Evolutionary conservation across 805 yeast species (phyloP).

Genomic region (Cyberlindnera bimundalis): DNA sequence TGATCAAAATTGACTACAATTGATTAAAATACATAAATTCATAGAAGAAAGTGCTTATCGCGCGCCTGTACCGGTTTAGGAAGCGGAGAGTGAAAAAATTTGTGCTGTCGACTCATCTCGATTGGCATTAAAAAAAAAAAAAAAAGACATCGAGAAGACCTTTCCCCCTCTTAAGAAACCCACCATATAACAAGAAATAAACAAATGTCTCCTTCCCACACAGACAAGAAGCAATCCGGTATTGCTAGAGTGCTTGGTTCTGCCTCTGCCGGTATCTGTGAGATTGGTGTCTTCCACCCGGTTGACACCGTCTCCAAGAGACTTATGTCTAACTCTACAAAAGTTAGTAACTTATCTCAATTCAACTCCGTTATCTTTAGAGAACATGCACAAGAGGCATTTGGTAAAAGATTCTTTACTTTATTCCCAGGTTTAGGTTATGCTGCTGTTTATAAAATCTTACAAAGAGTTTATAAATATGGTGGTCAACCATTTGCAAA

Average conservation of each 20-base stretch:
- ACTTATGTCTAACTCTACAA: slow-evolving; percentile 78
- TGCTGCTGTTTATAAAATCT: slow-evolving; percentile 94
- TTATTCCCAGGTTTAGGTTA: slow-evolving; percentile 97
- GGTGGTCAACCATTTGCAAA: slow-evolving; percentile 99
- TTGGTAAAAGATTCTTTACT: slow-evolving; percentile 70
- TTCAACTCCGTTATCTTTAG: slow-evolving; percentile 86
- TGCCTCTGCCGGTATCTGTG: slow-evolving; percentile 96
- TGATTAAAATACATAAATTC: too few relatives aligned
- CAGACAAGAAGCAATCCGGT: slow-evolving; percentile 84
- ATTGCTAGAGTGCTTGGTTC: slow-evolving; percentile 91
- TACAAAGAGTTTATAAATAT: slow-evolving; percentile 97
- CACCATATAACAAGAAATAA: neutral
- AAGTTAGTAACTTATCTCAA: slow-evolving; percentile 57
- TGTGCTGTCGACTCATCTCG: neutral
- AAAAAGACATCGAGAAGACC: too few relatives aligned
- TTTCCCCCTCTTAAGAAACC: too few relatives aligned
- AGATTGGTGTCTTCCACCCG: slow-evolving; percentile 96
- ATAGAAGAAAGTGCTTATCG: neutral
- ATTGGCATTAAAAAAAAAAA: too few relatives aligned
- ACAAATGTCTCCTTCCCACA: slow-evolving; percentile 24
- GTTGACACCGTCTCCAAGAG: slow-evolving; percentile 98
- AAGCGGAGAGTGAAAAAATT: slow-evolving; percentile 1
- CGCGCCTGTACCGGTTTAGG: neutral
- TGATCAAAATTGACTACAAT: too few relatives aligned
- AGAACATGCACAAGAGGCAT: slow-evolving; percentile 68